Evolutionary conservation across 164 flowering plant genomes (phyloP).

Genomic region (Warburgia ugandensis): DNA sequence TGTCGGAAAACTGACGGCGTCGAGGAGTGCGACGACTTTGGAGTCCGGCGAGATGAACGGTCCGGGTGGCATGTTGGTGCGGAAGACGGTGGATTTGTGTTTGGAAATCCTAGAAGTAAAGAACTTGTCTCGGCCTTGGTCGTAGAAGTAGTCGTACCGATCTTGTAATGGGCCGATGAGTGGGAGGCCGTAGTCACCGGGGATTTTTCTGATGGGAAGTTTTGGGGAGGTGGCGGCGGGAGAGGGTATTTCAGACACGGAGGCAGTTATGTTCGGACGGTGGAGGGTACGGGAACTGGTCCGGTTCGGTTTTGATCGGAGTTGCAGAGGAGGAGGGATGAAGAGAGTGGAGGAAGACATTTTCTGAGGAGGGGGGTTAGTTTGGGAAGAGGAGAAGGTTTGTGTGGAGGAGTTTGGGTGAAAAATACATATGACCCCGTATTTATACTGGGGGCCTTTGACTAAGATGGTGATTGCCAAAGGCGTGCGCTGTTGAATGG

Average conservation of each 20-base stretch:
- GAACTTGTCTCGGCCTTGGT: conserved; percentile 57
- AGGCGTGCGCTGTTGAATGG: no score
- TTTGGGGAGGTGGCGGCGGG: neutral
- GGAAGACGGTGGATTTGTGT: conserved; percentile 64
- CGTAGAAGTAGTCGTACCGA: conserved; percentile 59
- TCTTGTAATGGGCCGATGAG: conserved; percentile 59
- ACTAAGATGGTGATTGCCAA: no score
- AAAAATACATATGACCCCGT: no score
- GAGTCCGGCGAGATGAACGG: conserved; percentile 53
- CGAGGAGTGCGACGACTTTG: conserved; percentile 56
- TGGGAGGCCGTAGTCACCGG: conserved; percentile 70
- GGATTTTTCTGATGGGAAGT: conserved; percentile 45
- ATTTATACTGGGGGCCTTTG: no score
- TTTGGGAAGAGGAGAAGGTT: no score
- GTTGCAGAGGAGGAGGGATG: no score
- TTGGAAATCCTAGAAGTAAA: conserved; percentile 49
- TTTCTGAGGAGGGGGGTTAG: no score
- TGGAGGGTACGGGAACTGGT: conserved; percentile 2
- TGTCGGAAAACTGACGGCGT: conserved; percentile 66
- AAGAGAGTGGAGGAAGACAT: no score
- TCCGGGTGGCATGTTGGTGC: conserved; percentile 85
- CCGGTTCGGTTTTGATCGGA: no score
- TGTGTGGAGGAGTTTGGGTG: no score
- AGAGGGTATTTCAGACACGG: conserved; percentile 26
- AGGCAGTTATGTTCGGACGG: conserved; percentile 30